Base-by-base conservation (phyloP, 2,329 filamentous ascomycete genomes). In the Hymenoscyphus occultus region DNA sequence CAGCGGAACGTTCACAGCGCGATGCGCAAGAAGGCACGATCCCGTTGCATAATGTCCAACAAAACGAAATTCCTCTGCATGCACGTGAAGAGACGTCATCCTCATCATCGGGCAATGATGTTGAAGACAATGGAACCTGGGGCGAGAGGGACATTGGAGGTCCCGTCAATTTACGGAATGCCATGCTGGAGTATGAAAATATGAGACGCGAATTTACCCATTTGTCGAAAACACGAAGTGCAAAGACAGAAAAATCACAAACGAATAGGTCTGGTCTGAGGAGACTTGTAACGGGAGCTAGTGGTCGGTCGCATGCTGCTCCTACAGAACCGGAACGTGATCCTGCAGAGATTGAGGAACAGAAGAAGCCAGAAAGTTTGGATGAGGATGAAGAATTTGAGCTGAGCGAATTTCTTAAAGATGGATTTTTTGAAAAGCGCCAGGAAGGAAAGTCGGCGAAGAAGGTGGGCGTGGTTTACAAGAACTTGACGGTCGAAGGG, bases 391-490 rank as follows among this genome's bases (percentile, higher is more conserved):
- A 86, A 0, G 86, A 84, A 2, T 92, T 93, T 68, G 84, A 90
- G 66, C 81, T 93, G 1, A 84, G 83, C 40, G 80, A 86, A 13
- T 93, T 93, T 73, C 84, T 93, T 77, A 84, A 86, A 58, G 86
- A 91, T 66, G 90, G 90, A 0, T 88, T 90, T 71, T 88, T 93
- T 65, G 91, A 93, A 77, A 91, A 90, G 74, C 83, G 89, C 13
- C 85, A 84, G 2, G 83, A 87, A 39, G 88, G 86, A 5, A 80
- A 82, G 42, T 89, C 90, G 0, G 84, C 88, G 12, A 95, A 94
- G 79, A 90, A 88, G 71, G 85, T 94, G 12, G 91, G 91, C 2
- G 89, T 94, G 0, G 79, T 92, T 1, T 94, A 89, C 80, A 91
- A 89, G 76, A 83, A 91, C 70, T 80, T 94, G 60, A 92, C 86